Percentiles rank a stretch among this genome's conserved stretches.
Conservation (phyloP, 257 asterid species). For the Ilex aquifolium region DNA sequence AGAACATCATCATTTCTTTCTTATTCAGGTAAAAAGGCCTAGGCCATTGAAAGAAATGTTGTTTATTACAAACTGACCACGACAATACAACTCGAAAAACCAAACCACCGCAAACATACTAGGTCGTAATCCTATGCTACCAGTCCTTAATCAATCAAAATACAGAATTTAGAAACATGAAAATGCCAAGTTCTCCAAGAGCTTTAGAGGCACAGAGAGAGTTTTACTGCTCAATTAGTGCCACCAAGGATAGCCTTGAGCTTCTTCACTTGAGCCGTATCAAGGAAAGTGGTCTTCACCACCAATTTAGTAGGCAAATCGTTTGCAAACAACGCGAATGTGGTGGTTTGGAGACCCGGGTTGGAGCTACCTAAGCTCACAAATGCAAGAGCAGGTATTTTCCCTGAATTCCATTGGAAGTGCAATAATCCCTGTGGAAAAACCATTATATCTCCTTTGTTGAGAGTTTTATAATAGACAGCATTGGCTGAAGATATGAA, state of each 20-base stretch:
- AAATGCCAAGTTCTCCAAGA: too few relatives aligned
- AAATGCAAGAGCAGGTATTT: conserved; percentile 31
- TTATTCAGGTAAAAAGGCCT: too few relatives aligned
- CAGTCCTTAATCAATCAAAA: too few relatives aligned
- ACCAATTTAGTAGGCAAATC: conserved; percentile 43
- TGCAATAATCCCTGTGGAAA: conserved; percentile 79
- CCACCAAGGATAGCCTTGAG: conserved; percentile 85
- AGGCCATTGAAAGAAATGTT: too few relatives aligned
- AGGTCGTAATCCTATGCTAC: too few relatives aligned
- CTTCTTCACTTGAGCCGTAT: conserved; percentile 67
- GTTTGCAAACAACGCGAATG: conserved; percentile 41
- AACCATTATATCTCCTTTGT: conserved; percentile 61
- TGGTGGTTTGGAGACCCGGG: conserved; percentile 66
- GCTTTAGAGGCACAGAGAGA: background rate
- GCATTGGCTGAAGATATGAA: conserved; percentile 47
- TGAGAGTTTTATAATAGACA: conserved; percentile 42
- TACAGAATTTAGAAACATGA: too few relatives aligned
- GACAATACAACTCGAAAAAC: too few relatives aligned
- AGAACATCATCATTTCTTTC: too few relatives aligned
- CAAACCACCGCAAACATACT: too few relatives aligned
- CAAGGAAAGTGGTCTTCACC: conserved; percentile 56
- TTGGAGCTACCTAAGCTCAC: conserved; percentile 51
- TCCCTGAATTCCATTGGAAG: conserved; percentile 64
- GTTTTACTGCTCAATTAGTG: conserved; percentile 26
- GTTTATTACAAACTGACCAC: too few relatives aligned